Conservation (phyloP, 306 rosid genomes). For the Echinosophora koreensis region DNA sequence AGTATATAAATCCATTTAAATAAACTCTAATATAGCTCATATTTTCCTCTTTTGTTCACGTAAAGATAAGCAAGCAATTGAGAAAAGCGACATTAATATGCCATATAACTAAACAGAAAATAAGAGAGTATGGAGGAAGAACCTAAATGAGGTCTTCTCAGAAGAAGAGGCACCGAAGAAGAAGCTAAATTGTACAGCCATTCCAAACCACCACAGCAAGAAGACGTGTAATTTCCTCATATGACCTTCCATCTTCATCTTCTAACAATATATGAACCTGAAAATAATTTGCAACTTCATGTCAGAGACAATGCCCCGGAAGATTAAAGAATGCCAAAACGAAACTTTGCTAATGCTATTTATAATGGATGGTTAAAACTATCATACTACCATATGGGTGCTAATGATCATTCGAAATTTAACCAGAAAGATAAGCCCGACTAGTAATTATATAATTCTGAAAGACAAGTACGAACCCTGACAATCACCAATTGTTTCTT, state of each 20-base stretch:
- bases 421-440: background rate
- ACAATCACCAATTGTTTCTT: background rate
- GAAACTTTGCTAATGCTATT: background rate
- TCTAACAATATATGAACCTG: slow-evolving; percentile 34
- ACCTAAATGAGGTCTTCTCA: slow-evolving; percentile 51
- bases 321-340: background rate
- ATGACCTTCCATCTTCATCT: slow-evolving; percentile 39
- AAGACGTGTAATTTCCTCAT: background rate
- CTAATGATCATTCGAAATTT: background rate
- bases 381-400: background rate
- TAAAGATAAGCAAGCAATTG: background rate
- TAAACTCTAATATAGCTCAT: too few relatives aligned
- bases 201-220: slow-evolving; percentile 36
- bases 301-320: background rate
- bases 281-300: slow-evolving; percentile 6
- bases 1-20: too few relatives aligned
- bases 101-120: background rate
- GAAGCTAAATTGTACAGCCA: slow-evolving; percentile 42
- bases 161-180: slow-evolving; percentile 44
- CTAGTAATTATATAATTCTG: background rate
- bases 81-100: background rate
- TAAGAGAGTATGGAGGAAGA: background rate
- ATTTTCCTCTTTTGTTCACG: too few relatives aligned
- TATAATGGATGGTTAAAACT: background rate
- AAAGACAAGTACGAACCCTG: background rate